Evolutionary conservation across 805 yeast genomes (phyloP).

Genomic region (Cyberlindnera mississippiensis): DNA sequence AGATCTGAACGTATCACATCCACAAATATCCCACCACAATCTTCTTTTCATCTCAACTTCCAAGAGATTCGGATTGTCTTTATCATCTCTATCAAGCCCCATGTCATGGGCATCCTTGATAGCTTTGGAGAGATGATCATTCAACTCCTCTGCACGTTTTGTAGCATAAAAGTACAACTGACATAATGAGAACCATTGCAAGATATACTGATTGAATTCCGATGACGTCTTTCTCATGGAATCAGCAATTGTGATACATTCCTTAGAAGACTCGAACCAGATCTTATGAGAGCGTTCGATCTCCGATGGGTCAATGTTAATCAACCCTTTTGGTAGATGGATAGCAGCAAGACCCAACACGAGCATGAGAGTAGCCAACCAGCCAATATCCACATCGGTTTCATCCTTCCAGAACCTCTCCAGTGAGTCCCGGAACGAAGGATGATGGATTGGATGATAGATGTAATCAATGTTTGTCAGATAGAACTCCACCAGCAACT

Average conservation of each 20-base stretch:
- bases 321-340: constrained; percentile 27
- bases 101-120: constrained; percentile 24
- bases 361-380: constrained; percentile 24
- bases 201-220: constrained; percentile 17
- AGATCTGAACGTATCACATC: constrained; percentile 28
- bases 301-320: constrained; percentile 23
- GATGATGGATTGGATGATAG: constrained; percentile 30
- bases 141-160: constrained; percentile 25
- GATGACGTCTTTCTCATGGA: constrained; percentile 11
- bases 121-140: constrained; percentile 22
- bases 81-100: constrained; percentile 26
- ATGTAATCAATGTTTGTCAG: constrained; percentile 28
- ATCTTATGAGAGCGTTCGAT: constrained; percentile 25
- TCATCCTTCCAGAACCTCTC: constrained; percentile 22
- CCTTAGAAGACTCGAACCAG: constrained; percentile 28
- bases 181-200: constrained; percentile 28
- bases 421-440: constrained; percentile 20
- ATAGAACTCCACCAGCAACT: constrained; percentile 26
- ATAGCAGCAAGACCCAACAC: constrained; percentile 26
- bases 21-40: constrained; percentile 30
- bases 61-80: constrained; percentile 22
- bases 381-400: constrained; percentile 23
- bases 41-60: constrained; percentile 32
- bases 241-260: constrained; percentile 22
- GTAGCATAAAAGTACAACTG: constrained; percentile 30